phyloP scores from a whole-genome alignment of 352 stramenopile species.

The Globisporangium rhizosaccharum region DNA sequence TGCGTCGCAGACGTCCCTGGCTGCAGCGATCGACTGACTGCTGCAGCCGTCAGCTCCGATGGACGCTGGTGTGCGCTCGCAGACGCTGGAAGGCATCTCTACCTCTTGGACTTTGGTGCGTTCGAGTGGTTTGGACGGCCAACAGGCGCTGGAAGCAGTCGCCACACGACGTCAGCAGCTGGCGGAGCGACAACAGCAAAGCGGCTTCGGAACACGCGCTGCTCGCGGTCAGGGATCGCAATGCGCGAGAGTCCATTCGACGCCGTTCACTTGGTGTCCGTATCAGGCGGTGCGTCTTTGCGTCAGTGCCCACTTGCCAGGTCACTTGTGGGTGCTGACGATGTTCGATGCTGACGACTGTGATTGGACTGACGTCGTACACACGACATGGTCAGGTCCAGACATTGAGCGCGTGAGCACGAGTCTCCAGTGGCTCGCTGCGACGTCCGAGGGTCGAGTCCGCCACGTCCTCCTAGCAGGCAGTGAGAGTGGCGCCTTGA shows the following conservation, averaged over 20 bases:
- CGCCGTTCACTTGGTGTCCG: constrained; percentile 24
- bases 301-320: not conserved
- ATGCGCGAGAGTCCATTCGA: constrained; percentile 30
- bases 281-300: constrained; percentile 8
- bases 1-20: constrained; percentile 27
- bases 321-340: not conserved
- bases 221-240: constrained; percentile 27
- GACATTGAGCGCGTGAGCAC: constrained; percentile 10
- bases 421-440: constrained; percentile 20
- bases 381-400: constrained; percentile 6
- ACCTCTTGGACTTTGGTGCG: constrained; percentile 26
- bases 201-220: constrained; percentile 19
- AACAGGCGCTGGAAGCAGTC: no score
- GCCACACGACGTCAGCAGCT: not conserved
- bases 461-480: constrained; percentile 27
- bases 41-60: constrained; percentile 19
- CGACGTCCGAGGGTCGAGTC: constrained; percentile 1
- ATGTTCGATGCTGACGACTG: not conserved
- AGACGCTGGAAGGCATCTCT: constrained; percentile 20
- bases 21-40: constrained; percentile 7
- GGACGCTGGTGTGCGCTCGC: constrained; percentile 29
- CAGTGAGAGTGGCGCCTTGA: constrained; percentile 31
- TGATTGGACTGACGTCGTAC: not conserved
- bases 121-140: constrained; percentile 17
- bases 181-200: constrained; percentile 13